Evolutionary conservation across 139 green algal species (phyloP).

Genomic region (Axilococcus clingmanii): DNA sequence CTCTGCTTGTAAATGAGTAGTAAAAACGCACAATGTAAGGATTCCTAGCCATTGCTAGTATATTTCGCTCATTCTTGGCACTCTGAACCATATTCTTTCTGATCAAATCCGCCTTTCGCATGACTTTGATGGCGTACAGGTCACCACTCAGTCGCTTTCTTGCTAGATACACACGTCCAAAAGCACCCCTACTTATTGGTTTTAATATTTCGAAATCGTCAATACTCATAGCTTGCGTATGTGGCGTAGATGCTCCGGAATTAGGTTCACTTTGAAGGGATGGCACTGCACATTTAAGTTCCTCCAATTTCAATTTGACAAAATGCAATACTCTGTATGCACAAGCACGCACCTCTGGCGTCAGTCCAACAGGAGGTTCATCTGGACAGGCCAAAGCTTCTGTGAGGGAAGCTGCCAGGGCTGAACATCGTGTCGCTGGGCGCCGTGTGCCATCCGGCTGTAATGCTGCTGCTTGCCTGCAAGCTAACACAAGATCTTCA

Average conservation of each 20-base stretch:
- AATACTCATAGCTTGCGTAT: slow-evolving; percentile 27
- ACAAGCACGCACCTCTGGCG: background rate
- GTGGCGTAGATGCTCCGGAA: background rate
- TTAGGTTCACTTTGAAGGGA: background rate
- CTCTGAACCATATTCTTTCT: slow-evolving; percentile 92
- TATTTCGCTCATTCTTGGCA: slow-evolving; percentile 88
- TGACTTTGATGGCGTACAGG: slow-evolving; percentile 74
- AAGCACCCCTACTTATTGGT: slow-evolving; percentile 86
- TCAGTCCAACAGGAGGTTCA: background rate
- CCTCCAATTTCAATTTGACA: background rate
- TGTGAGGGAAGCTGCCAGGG: background rate
- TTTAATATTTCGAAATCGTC: slow-evolving; percentile 95
- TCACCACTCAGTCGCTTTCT: slow-evolving; percentile 72
- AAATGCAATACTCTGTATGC: background rate
- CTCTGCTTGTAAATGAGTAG: slow-evolving; percentile 78
- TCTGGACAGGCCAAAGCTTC: background rate
- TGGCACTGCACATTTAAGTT: background rate
- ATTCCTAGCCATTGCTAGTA: slow-evolving; percentile 80
- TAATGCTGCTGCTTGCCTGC: slow-evolving; percentile 31
- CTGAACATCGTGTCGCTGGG: slow-evolving; percentile 25
- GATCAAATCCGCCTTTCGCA: slow-evolving; percentile 88
- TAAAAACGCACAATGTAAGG: slow-evolving; percentile 86
- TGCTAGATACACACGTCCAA: slow-evolving; percentile 88
- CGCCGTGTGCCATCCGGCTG: slow-evolving; percentile 36
- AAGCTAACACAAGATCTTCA: slow-evolving; percentile 30